phyloP scores from a whole-genome alignment of 164 flowering plant genomes.

The grape (Vitis vinifera) region ASM3070453v1 NC_081812.1:14006501-14007000 shows the following conservation, averaged over 20 bases:
- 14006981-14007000: too few species aligned
- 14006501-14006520: slow-evolving; percentile 4
- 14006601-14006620: slow-evolving; percentile 38
- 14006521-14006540: background rate
- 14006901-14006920: slow-evolving; percentile 79
- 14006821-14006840: slow-evolving; percentile 43
- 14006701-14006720: slow-evolving; percentile 81
- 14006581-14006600: slow-evolving; percentile 21
- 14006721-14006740: slow-evolving; percentile 90
- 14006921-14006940: slow-evolving; percentile 49
- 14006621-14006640: slow-evolving; percentile 82
- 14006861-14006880: slow-evolving; percentile 85
- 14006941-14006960: background rate
- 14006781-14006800: slow-evolving; percentile 55
- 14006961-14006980: background rate
- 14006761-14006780: slow-evolving; percentile 67
- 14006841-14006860: slow-evolving; percentile 43
- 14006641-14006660: slow-evolving; percentile 89
- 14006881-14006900: slow-evolving; percentile 63
- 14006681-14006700: slow-evolving; percentile 97
- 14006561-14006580: slow-evolving; percentile 25
- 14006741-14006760: slow-evolving; percentile 71
- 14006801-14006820: slow-evolving; percentile 62
- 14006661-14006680: slow-evolving; percentile 99
- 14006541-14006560: slow-evolving; percentile 33